Conservation (phyloP, 2,329 filamentous ascomycete genomes). For the Aspergillus ustus region DNA sequence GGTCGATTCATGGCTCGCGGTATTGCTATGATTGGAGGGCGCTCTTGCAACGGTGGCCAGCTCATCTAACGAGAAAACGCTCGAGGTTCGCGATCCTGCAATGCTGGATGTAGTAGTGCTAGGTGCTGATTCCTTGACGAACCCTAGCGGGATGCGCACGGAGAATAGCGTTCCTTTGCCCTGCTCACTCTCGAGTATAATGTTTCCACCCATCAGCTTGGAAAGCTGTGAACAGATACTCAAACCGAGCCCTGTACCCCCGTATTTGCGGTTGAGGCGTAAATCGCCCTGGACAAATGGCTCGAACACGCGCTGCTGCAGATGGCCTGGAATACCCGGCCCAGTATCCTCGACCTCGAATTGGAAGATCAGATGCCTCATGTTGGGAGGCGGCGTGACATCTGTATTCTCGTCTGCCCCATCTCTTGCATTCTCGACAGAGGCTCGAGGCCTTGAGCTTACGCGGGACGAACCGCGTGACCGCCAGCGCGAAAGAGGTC, state of each 20-base stretch:
- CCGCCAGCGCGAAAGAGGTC: slow-evolving; percentile 41
- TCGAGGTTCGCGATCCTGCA: slow-evolving; percentile 37
- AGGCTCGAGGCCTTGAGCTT: slow-evolving; percentile 14
- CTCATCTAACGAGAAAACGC: slow-evolving; percentile 34
- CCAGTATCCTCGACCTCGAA: slow-evolving; percentile 90
- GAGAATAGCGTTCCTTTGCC: slow-evolving; percentile 80
- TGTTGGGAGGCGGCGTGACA: slow-evolving; percentile 57
- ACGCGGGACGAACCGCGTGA: slow-evolving; percentile 27
- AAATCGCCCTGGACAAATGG: slow-evolving; percentile 94
- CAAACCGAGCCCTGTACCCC: slow-evolving; percentile 83
- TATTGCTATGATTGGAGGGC: slow-evolving; percentile 27
- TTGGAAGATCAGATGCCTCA: slow-evolving; percentile 75
- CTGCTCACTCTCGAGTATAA: slow-evolving; percentile 71
- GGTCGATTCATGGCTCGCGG: slow-evolving; percentile 27
- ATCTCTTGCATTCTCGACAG: neutral
- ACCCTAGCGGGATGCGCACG: slow-evolving; percentile 80
- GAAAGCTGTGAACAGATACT: slow-evolving; percentile 90
- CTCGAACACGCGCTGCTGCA: slow-evolving; percentile 86
- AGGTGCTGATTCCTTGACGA: slow-evolving; percentile 68
- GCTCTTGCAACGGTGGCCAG: slow-evolving; percentile 28
- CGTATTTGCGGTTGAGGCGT: slow-evolving; percentile 85
- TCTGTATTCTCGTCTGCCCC: slow-evolving; percentile 31
- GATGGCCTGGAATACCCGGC: slow-evolving; percentile 77
- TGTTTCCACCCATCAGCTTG: slow-evolving; percentile 77
- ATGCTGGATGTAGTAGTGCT: slow-evolving; percentile 34